phyloP scores from a whole-genome alignment of 2,329 filamentous ascomycete species.

The Colletotrichum sp. region DNA sequence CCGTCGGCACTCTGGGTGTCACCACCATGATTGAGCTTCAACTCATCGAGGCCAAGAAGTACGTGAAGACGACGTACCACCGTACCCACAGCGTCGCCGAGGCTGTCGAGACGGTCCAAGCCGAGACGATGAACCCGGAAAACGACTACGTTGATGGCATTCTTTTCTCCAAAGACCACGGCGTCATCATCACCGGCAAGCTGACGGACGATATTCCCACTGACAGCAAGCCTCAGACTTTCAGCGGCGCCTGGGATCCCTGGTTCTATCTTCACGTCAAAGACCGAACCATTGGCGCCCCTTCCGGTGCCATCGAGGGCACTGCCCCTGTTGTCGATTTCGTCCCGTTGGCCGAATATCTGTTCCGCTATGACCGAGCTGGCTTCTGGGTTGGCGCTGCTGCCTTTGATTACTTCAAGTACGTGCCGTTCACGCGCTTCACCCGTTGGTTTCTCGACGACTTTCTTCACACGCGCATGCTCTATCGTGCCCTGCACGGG shows the following conservation, averaged over 20 bases:
- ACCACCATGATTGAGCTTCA: slow-evolving; percentile 71
- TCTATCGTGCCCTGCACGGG: slow-evolving; percentile 74
- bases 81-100: slow-evolving; percentile 54
- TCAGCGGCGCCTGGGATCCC: slow-evolving; percentile 66
- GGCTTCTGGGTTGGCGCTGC: slow-evolving; percentile 75
- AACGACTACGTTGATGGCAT: slow-evolving; percentile 80
- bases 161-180: slow-evolving; percentile 64
- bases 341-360: slow-evolving; percentile 73
- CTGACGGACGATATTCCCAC: slow-evolving; percentile 61
- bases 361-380: slow-evolving; percentile 78
- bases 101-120: slow-evolving; percentile 52
- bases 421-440: slow-evolving; percentile 68
- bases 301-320: slow-evolving; percentile 23
- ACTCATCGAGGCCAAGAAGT: slow-evolving; percentile 64
- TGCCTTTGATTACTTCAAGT: slow-evolving; percentile 70
- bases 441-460: slow-evolving; percentile 74
- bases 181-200: slow-evolving; percentile 70
- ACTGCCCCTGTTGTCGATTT: slow-evolving; percentile 49
- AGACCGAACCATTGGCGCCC: slow-evolving; percentile 40
- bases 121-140: slow-evolving; percentile 45
- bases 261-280: slow-evolving; percentile 80
- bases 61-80: slow-evolving; percentile 68
- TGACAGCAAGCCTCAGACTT: slow-evolving; percentile 53
- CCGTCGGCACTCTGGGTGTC: slow-evolving; percentile 71
- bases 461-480: slow-evolving; percentile 76